Evolutionary conservation across 176 grass and related monocot genomes (phyloP), one percentile per base, ranked within the genome.

Genomic region (Juncus inflexus): DNA sequence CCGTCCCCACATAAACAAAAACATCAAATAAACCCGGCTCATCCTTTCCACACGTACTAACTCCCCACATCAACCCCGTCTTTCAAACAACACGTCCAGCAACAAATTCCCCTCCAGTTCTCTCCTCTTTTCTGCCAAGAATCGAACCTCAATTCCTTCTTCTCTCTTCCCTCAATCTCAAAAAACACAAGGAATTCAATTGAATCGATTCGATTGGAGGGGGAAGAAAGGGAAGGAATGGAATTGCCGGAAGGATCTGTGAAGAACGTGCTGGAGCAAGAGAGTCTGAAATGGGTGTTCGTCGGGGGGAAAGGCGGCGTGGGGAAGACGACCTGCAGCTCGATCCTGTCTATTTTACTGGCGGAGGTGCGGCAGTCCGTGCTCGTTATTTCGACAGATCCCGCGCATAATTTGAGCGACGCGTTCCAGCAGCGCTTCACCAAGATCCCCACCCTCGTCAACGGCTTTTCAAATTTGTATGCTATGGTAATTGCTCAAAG

Each of bases 401-500:
- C 95, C 40, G 95, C 95, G 3, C 95, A 99, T 74, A 99, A 99
- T 76, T 85, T 99, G 73, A 94, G 89, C 83, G 95, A 99, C 78
- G 89, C 95, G 45, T 99, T 99, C 79, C 86, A 99, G 78, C 95
- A 99, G 75, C 88, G 95, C 57, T 99, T 99, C 75, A 94, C 95
- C 83, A 94, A 94, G 83, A 86, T 99, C 86, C 95, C 95, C 80
- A 99, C 95, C 55, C 89, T 92, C 74, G 89, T 99, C 61, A 76
- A 83, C 55, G 95, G 95, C 62, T 99, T 99, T 83, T 67, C 83
- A 72, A 99, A 99, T 45, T 88, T 99, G 68, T 99, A 82, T 64
- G 95, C 95, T 63, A 99, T 99, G 95, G 95, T 99, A 74, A 35
- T 8, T 15, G 19, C 14, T 45, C n/a, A n/a, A n/a, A n/a, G 19